Evolutionary conservation across 2,329 filamentous ascomycete species (phyloP), one percentile per base, ranked within the genome.

Genomic region (Fusarium pseudocircinatum): DNA sequence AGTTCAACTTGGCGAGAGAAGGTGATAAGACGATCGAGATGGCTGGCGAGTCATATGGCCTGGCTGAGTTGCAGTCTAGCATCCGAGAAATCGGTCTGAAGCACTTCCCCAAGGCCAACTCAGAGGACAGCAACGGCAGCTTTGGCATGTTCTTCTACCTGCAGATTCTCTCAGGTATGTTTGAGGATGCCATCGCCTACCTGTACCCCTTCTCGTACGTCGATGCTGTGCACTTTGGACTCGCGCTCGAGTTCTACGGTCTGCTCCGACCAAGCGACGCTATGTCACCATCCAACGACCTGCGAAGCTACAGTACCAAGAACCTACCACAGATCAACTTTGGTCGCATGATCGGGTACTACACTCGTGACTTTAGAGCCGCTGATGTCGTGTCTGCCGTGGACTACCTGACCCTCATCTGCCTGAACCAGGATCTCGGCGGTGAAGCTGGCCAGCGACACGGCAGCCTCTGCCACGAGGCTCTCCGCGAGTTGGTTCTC

Each of bases 121-220:
- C 89, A n/a, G 95, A 97, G 67, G 93, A 94, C 70, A 85, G 83
- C 37, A 92, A 91, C 73, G 93, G 93, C 74, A 92, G 91, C 71
- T 96, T 95, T 75, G 95, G 93, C 79, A 95, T 96, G 79, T 97
- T 93, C 84, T 98, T 99, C 85, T 95, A 97, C 83, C 89, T 99
- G 74, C 95, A 97, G 81, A 89, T 97, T 46, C 86, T 98, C 57
- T 92, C 93, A 36, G 96, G 96, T 73, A 92, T 98, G 89, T 99
- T 97, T 76, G 96, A 99, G 83, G 92, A 96, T 78, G 96, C 96
- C 22, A 87, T 99, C 60, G 92, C 93, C 37, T 98, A 97, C 82
- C 88, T 99, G 24, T 98, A 98, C 80, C 90, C 91, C 52, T 96
- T 97, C 84, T 94, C 94, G 57, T 97, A 97, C 78, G 91, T 97